These are phyloP conservation scores for Aspergillus sp. DNA, from an alignment of 2,329 filamentous ascomycete species.

Conservation along the genomic window DNA sequence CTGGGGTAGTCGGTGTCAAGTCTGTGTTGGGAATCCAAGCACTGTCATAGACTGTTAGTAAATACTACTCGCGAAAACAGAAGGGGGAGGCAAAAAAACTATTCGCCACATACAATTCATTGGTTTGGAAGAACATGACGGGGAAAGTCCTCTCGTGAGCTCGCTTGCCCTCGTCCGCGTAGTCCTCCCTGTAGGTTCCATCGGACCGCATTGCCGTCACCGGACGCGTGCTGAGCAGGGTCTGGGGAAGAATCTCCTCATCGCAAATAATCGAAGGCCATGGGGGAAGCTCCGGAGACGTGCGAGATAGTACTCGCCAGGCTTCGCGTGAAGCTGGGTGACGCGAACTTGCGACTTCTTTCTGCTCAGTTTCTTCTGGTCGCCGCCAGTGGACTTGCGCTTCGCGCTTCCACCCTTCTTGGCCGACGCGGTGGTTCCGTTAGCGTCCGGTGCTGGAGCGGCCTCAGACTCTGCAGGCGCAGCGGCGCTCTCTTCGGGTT, in stretches of 20 bases:
- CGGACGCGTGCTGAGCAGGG: conserved; percentile 71
- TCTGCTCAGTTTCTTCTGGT: conserved; percentile 71
- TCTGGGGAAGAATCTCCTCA: conserved; percentile 84
- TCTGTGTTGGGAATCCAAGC: conserved; percentile 87
- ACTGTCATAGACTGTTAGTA: conserved; percentile 45
- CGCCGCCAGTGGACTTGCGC: conserved; percentile 68
- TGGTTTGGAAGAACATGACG: conserved; percentile 90
- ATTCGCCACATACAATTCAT: conserved; percentile 79
- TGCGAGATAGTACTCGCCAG: conserved; percentile 87
- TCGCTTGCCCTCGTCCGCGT: conserved; percentile 81
- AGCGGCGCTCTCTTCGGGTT: conserved; percentile 14
- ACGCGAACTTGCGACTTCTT: conserved; percentile 74
- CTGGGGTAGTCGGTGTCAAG: conserved; percentile 70
- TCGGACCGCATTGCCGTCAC: conserved; percentile 78
- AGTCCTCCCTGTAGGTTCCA: conserved; percentile 82
- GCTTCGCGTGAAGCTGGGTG: conserved; percentile 72
- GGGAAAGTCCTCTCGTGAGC: conserved; percentile 81
- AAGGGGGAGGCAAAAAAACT: background rate
- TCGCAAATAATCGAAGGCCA: conserved; percentile 95
- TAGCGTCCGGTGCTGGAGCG: conserved; percentile 29
- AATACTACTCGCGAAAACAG: conserved; percentile 2
- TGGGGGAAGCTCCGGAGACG: conserved; percentile 87
- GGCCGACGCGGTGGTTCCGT: conserved; percentile 46
- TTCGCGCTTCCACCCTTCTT: conserved; percentile 46
- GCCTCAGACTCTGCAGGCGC: conserved; percentile 19